A percentile compares a stretch with the other conserved stretches of the same genome.
Conservation (phyloP, 2,329 filamentous ascomycete species). For the Myrmaecium sp. region DNA sequence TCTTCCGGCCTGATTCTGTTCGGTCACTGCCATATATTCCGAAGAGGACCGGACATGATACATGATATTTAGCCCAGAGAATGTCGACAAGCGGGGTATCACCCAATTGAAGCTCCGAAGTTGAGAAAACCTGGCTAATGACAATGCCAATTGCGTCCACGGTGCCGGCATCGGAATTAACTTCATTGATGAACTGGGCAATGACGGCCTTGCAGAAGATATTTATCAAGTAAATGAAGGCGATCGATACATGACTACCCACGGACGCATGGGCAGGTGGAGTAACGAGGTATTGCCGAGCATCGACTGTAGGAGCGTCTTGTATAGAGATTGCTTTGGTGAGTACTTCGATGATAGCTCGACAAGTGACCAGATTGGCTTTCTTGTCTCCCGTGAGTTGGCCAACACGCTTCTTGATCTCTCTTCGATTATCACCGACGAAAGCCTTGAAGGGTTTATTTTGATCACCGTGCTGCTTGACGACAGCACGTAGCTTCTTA, state of each 20-base stretch:
- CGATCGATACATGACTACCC: slow-evolving; percentile 5
- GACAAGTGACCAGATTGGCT: slow-evolving; percentile 7
- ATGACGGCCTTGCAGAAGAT: slow-evolving; percentile 59
- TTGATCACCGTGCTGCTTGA: slow-evolving; percentile 10
- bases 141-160: slow-evolving; percentile 65
- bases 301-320: slow-evolving; percentile 16
- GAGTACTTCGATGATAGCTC: slow-evolving; percentile 13
- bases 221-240: slow-evolving; percentile 53
- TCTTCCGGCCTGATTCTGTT: slow-evolving; percentile 29
- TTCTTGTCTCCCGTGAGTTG: slow-evolving; percentile 12
- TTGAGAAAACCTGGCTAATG: no score
- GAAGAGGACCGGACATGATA: slow-evolving; percentile 70
- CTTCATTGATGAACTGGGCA: slow-evolving; percentile 35
- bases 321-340: slow-evolving; percentile 11
- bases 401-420: slow-evolving; percentile 15
- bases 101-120: no score
- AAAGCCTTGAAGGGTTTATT: slow-evolving; percentile 11
- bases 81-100: slow-evolving; percentile 61
- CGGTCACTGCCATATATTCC: slow-evolving; percentile 63
- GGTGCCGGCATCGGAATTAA: slow-evolving; percentile 18
- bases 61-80: slow-evolving; percentile 69
- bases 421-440: slow-evolving; percentile 16
- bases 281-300: slow-evolving; percentile 11
- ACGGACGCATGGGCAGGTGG: background rate
- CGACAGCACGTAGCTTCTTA: slow-evolving; percentile 19